Evolutionary conservation across 169 alveolate genomes (phyloP), one percentile per base, ranked within the genome.

Genomic region (Eimeria nieschulzi): DNA sequence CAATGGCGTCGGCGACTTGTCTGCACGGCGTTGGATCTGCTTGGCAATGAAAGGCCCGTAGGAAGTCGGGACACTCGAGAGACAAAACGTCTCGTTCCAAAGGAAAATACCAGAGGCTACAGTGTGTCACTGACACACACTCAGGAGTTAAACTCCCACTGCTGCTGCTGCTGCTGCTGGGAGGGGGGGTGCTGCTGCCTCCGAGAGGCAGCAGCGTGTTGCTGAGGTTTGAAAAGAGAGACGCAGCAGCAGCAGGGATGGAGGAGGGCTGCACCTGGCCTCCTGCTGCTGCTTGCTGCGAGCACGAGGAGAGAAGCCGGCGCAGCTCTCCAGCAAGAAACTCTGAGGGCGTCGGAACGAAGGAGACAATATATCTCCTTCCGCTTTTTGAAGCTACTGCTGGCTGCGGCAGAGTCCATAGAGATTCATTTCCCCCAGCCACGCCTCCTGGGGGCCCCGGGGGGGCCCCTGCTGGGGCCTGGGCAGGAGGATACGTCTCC

Each of bases 181-280:
- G 7, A n/a, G 39, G 17, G 39, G 83, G 25, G 13, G 2, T 7
- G 25, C 51, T 33, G 54, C 21, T 72, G 51, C 70, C 33, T 3
- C 70, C 51, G 13, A 76, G 70, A 53, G 85, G 85, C 46, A 76
- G 85, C 70, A 76, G 85, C 25, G 70, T 51, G 70, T 54, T 76
- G 9, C 85, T 55, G 17, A 76, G 39, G 85, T 76, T 76, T 10
- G 85, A 76, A 46, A 76, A 51, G 53, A 76, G 85, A 9, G 70
- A 39, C 33, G 97, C 94, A 94, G 63, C 94, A 94, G 83, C 97
- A 97, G 21, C 92, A 94, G 70, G 95, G 23, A 51, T 64, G 54
- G 53, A 51, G 85, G 53, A 2, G 0, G 80, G 56, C 17, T 7
- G 56, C 80, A 9, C 46, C 25, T 26, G 25, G 21, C 23, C 76